phyloP scores from a whole-genome alignment of 805 yeast species.

The Yamadazyma olivae region DNA sequence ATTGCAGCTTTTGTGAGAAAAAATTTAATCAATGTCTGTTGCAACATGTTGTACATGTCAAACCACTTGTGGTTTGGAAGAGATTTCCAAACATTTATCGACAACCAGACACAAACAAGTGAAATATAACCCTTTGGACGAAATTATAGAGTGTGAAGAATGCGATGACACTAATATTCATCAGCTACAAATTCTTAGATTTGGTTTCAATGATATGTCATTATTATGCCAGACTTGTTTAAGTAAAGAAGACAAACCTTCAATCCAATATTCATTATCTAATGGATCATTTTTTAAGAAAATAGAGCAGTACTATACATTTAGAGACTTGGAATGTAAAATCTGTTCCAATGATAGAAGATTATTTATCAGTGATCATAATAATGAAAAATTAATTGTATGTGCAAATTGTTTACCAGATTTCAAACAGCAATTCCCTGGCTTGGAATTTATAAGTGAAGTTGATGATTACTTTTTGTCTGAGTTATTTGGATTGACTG shows the following conservation, averaged over 20 bases:
- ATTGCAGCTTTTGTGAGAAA: background rate
- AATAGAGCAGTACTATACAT: slow-evolving; percentile 44
- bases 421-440: slow-evolving; percentile 6
- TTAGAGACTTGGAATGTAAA: slow-evolving; percentile 49
- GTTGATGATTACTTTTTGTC: slow-evolving; percentile 45
- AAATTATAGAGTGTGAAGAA: slow-evolving; percentile 51
- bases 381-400: slow-evolving; percentile 20
- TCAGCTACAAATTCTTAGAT: slow-evolving; percentile 47
- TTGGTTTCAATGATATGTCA: slow-evolving; percentile 54
- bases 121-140: slow-evolving; percentile 28
- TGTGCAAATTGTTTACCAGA: slow-evolving; percentile 44
- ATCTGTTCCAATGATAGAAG: slow-evolving; percentile 41
- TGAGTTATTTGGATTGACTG: slow-evolving; percentile 48
- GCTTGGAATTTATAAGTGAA: slow-evolving; percentile 37
- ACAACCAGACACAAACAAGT: slow-evolving; percentile 53
- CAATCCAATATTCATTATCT: slow-evolving; percentile 47
- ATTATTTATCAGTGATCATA: slow-evolving; percentile 30
- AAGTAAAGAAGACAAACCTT: slow-evolving; percentile 40
- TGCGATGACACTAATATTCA: slow-evolving; percentile 54
- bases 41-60: slow-evolving; percentile 13
- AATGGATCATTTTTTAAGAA: slow-evolving; percentile 56
- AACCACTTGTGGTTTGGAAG: slow-evolving; percentile 11
- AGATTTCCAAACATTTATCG: slow-evolving; percentile 51
- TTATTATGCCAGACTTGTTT: slow-evolving; percentile 48
- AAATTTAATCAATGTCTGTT: slow-evolving; percentile 4